Evolutionary conservation across 768 basidiomycete species (phyloP), one percentile per base, ranked within the genome.

Genomic region (Russula compacta): DNA sequence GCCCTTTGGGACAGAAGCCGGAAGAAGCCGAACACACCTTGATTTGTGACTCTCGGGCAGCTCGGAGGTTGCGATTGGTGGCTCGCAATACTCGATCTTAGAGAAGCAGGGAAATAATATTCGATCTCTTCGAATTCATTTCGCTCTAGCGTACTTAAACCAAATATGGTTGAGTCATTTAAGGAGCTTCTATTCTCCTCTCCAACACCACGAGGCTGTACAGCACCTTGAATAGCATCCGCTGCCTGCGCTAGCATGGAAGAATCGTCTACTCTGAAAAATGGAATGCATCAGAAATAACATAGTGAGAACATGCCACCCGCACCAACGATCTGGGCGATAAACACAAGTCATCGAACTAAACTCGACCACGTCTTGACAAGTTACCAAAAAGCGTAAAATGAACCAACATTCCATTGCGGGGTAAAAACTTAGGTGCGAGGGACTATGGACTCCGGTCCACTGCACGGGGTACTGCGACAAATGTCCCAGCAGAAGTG

Each of bases 51-150:
- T 33, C 49, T 33, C 49, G 33, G 19, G 32, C 24, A 3, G 17
- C 32, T 6, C 4, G 24, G 7, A 29, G 24, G 24, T 29, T 29
- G 24, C 24, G 24, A 29, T 29, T 29, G 24, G 24, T 29, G 24
- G 24, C 24, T 29, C 24, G 24, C 24, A 29, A 29, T 42, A 42
- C 44, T 32, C 59, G 59, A 60, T 43, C 47, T 49, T 24, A 42
- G 21, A 50, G 48, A 35, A 53, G 54, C 46, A 38, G 50, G 55
- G 55, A 29, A 56, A 56, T 44, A 24, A 42, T 43, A 35, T 44
- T 52, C 49, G 49, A 61, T 52, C 60, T 61, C 49, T 56, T 61
- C 54, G 24, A 39, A 21, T 57, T 61, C 60, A 61, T 61, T 52
- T 56, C 48, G 42, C 35, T 11, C 40, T 50, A 35, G 40, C 10